Evolutionary conservation across 192 early-diverging fungal species (phyloP).

Genomic region (Entophlyctis luteolus): DNA sequence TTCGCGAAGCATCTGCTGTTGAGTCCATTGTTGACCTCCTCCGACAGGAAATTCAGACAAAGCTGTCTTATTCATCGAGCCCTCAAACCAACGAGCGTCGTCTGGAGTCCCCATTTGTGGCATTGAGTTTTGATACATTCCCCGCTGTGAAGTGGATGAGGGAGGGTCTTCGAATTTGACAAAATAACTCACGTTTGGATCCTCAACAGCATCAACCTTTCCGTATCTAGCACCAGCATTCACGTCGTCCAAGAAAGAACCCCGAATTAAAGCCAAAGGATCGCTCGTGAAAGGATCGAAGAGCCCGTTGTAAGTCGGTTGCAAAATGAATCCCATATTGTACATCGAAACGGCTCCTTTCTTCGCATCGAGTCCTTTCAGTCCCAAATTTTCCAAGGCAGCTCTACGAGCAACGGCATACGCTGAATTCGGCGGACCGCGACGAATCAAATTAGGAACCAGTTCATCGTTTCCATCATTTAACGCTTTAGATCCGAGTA

Average conservation of each 20-base stretch:
- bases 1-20: constrained; percentile 4
- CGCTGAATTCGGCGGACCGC: not conserved
- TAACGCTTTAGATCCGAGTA: constrained; percentile 43
- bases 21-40: constrained; percentile 16
- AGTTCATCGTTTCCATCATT: constrained; percentile 27
- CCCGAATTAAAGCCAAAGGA: constrained; percentile 25
- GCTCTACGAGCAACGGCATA: constrained; percentile 3
- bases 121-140: too few species aligned
- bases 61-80: too few species aligned
- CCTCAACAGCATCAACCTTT: not conserved
- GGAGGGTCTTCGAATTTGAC: not conserved
- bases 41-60: too few species aligned
- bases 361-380: not conserved
- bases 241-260: not conserved
- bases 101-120: not conserved
- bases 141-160: too few species aligned
- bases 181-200: not conserved
- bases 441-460: constrained; percentile 14
- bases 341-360: constrained; percentile 16
- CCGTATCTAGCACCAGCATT: not conserved
- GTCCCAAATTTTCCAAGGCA: too few species aligned
- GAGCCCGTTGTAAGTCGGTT: constrained; percentile 47
- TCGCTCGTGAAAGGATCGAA: constrained; percentile 52
- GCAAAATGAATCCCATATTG: constrained; percentile 38
- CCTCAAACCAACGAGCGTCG: constrained; percentile 12